Percentiles rank a stretch among this genome's conserved stretches.
Evolutionary conservation across 2,329 filamentous ascomycete species (phyloP).

Genomic region (Lasiodiplodia theobromae): DNA sequence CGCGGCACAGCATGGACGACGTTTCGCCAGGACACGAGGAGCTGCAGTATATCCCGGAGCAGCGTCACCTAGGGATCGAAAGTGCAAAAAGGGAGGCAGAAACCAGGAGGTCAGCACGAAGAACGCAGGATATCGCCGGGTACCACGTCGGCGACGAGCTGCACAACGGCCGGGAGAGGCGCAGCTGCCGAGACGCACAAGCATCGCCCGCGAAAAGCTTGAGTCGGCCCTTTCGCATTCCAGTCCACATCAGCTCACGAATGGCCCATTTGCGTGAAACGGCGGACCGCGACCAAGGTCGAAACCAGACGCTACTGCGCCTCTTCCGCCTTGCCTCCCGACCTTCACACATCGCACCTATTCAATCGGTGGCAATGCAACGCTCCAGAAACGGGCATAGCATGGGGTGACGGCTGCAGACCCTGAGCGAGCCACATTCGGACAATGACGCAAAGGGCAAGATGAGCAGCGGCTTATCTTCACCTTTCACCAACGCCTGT

Average conservation of each 20-base stretch:
- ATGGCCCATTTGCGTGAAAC: neutral
- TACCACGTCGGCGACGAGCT: neutral
- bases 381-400: neutral
- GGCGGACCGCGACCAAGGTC: neutral
- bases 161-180: neutral
- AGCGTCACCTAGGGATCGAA: too few relatives aligned
- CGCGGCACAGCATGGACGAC: neutral
- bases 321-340: neutral
- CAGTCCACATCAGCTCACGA: slow-evolving; percentile 8
- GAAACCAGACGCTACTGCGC: neutral
- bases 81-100: neutral
- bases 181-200: slow-evolving; percentile 17
- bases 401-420: neutral
- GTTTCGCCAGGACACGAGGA: neutral
- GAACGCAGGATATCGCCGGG: neutral
- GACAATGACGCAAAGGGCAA: slow-evolving; percentile 7
- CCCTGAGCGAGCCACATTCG: slow-evolving; percentile 3
- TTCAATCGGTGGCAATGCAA: neutral
- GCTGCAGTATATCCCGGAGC: neutral
- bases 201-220: slow-evolving; percentile 25
- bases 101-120: neutral
- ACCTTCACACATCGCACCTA: too few relatives aligned
- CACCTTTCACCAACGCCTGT: neutral
- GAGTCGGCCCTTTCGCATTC: slow-evolving; percentile 15
- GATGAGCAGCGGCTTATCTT: slow-evolving; percentile 14